These are phyloP conservation scores for Syncephalastrum sp. DNA, from an alignment of 371 early-diverging fungal species.

Conservation along the genomic window DNA sequence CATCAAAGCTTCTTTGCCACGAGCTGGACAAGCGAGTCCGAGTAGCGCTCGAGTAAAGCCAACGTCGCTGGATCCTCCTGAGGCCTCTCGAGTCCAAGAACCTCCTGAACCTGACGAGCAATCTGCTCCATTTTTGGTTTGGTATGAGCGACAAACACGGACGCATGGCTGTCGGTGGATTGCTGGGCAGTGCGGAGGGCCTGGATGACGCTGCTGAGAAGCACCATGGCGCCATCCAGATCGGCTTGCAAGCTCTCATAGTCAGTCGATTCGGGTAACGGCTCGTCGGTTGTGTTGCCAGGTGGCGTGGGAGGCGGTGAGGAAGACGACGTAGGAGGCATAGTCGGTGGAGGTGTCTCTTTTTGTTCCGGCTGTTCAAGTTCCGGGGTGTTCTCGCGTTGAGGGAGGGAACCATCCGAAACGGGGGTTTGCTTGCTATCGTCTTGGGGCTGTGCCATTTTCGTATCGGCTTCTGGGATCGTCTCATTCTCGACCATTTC, in stretches of 20 bases:
- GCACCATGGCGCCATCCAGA: slow-evolving; percentile 29
- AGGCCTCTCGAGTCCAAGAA: slow-evolving; percentile 1
- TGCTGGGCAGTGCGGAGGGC: slow-evolving; percentile 3
- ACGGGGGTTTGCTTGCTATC: too few relatives aligned
- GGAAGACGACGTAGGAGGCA: neutral
- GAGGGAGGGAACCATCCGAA: too few relatives aligned
- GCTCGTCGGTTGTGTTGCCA: neutral
- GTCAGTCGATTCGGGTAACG: neutral
- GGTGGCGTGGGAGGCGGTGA: too few relatives aligned
- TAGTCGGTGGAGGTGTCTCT: neutral
- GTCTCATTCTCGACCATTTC: too few relatives aligned
- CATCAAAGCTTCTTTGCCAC: slow-evolving; percentile 17
- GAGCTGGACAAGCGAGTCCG: slow-evolving; percentile 17
- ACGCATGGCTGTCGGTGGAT: slow-evolving; percentile 2
- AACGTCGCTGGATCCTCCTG: slow-evolving; percentile 9
- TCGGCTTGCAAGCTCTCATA: slow-evolving; percentile 21
- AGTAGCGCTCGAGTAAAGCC: slow-evolving; percentile 22
- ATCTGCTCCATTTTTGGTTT: slow-evolving; percentile 7
- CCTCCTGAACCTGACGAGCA: neutral
- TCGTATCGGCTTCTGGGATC: too few relatives aligned
- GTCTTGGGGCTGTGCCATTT: too few relatives aligned
- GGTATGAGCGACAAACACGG: neutral
- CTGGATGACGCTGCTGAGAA: slow-evolving; percentile 34
- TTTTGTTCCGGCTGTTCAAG: neutral
- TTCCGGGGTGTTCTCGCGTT: too few relatives aligned